Evolutionary conservation across 192 early-diverging fungal species (phyloP), one percentile per base, ranked within the genome.

Genomic region (Coemansia brasiliensis): DNA sequence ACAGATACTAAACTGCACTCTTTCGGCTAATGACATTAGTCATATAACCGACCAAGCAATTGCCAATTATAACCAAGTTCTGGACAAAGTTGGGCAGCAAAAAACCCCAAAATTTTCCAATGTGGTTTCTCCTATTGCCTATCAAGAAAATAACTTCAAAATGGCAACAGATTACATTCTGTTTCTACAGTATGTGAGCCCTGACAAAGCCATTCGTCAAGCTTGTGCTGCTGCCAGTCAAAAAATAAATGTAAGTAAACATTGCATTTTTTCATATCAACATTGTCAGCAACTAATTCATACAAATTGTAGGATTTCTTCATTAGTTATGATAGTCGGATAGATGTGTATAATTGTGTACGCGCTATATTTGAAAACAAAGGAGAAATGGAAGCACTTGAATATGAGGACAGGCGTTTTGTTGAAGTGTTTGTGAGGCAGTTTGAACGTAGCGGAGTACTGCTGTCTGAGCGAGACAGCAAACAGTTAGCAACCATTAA

Each of bases 381-480:
- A 10, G 63, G 52, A 11, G 49, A 61, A 40, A 25, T 83, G 26
- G 45, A 46, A 4, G 52, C 43, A 4, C 69, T 84, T 38, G 74
- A 73, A 16, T 54, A 74, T 9, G 83, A 89, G 61, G 87, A 82
- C 41, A 63, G 70, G 11, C 80, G 88, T 9, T 70, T 88, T 43
- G 59, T 89, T 17, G 72, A 81, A 37, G 82, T 83, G 51, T 72
- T 81, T 7, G 65, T 83, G 10, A 66, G 72, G 4, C 74, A 83
- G 49, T 92, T 83, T 59, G 64, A 72, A 48, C 70, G 86, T 39
- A 80, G 85, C 56, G 91, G 90, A 16, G 66, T 90, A 11, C 82
- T 75, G 39, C 69, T 93, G 5, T 66, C 82, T 2, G 72, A 81
- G 25, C 60, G 79, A 5, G 60, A 85, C 52, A 79, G 83, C 29